Evolutionary conservation across 1,139 yeast species (phyloP).

Genomic region (Hyphopichia fennica): DNA sequence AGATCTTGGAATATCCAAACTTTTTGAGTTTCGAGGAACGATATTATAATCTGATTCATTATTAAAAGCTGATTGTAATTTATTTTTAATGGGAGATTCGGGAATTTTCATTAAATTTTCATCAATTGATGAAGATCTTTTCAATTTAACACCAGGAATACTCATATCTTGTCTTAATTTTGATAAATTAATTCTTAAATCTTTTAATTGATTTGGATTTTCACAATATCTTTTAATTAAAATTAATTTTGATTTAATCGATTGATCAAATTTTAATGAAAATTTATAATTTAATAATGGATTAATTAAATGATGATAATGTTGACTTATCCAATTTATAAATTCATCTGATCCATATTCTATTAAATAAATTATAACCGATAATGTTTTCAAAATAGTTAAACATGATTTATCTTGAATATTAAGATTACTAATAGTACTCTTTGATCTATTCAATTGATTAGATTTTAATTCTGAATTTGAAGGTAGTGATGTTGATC

Average conservation of each 20-base stretch:
- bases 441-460: background rate
- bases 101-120: background rate
- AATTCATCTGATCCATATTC: constrained; percentile 41
- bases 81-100: background rate
- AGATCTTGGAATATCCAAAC: constrained; percentile 16
- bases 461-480: background rate
- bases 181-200: constrained; percentile 38
- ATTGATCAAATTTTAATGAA: constrained; percentile 8
- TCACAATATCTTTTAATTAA: constrained; percentile 29
- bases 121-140: constrained; percentile 5
- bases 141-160: constrained; percentile 29
- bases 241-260: constrained; percentile 29
- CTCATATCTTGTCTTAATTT: constrained; percentile 40
- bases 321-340: constrained; percentile 26
- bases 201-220: constrained; percentile 22
- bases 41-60: too few relatives aligned
- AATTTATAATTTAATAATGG: constrained; percentile 14
- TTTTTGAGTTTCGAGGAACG: constrained; percentile 6
- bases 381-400: constrained; percentile 30
- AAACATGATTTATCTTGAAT: constrained; percentile 6
- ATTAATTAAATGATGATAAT: constrained; percentile 9
- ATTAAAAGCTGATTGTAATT: too few relatives aligned
- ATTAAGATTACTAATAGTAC: background rate
- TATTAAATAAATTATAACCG: constrained; percentile 34
- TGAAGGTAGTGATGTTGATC: background rate